Evolutionary conservation across 306 rosid genomes (phyloP).

Genomic region (Luffa aegyptiaca): DNA sequence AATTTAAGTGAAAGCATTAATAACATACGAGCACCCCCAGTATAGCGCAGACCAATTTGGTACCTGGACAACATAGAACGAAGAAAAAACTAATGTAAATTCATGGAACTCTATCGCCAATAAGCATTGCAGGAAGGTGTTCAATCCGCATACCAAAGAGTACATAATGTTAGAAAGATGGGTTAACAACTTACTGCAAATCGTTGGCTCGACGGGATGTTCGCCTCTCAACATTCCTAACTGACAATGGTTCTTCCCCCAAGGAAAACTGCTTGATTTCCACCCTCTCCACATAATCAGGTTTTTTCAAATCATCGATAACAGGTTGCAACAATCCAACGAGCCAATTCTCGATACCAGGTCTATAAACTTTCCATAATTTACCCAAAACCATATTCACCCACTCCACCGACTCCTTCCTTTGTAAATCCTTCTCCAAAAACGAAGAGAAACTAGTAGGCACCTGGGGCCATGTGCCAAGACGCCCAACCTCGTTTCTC

Average conservation of each 20-base stretch:
- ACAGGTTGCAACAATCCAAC: conserved; percentile 90
- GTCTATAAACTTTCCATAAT: conserved; percentile 90
- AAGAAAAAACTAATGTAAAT: not conserved
- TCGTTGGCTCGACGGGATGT: conserved; percentile 93
- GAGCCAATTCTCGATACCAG: conserved; percentile 85
- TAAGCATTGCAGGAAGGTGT: not conserved
- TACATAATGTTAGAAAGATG: not conserved
- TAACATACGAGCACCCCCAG: conserved; percentile 96
- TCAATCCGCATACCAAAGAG: not conserved
- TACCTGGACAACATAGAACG: conserved; percentile 42
- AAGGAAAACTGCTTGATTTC: conserved; percentile 85
- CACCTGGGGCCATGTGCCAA: conserved; percentile 88
- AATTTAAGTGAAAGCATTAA: conserved; percentile 84
- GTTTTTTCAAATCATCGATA: conserved; percentile 81
- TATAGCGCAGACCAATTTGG: conserved; percentile 93
- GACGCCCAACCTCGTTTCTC: conserved; percentile 26
- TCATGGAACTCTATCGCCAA: not conserved
- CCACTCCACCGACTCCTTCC: conserved; percentile 98
- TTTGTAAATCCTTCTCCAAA: conserved; percentile 89
- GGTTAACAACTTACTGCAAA: conserved; percentile 58
- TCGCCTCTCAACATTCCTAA: conserved; percentile 87
- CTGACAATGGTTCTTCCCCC: conserved; percentile 91
- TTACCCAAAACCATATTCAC: conserved; percentile 96
- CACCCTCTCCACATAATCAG: conserved; percentile 91
- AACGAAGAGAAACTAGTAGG: conserved; percentile 88